Evolutionary conservation across 1,284 basidiomycete species (phyloP).

Genomic region (Marasmius tenuissimus): DNA sequence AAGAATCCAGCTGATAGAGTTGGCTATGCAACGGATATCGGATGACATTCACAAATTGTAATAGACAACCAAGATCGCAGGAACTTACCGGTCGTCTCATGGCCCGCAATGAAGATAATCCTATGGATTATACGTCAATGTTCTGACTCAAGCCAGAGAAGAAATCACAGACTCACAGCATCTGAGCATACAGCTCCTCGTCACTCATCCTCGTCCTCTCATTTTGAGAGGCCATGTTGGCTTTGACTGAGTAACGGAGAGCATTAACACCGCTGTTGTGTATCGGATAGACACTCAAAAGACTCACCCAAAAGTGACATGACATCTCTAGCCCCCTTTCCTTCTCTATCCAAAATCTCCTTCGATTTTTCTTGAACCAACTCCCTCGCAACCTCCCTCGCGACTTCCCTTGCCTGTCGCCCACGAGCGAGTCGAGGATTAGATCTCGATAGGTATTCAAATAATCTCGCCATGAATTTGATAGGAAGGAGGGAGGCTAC

Average conservation of each 20-base stretch:
- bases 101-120: background rate
- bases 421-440: background rate
- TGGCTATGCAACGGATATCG: background rate
- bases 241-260: background rate
- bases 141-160: background rate
- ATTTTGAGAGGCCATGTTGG: background rate
- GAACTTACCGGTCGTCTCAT: background rate
- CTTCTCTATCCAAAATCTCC: slow-evolving; percentile 6
- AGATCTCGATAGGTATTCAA: background rate
- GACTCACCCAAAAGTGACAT: slow-evolving; percentile 8
- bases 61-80: too few relatives aligned
- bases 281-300: background rate
- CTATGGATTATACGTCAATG: background rate
- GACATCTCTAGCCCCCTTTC: slow-evolving; percentile 7
- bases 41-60: background rate
- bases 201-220: background rate
- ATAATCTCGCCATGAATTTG: slow-evolving; percentile 3
- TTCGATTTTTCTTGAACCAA: slow-evolving; percentile 6
- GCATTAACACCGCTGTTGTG: background rate
- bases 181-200: background rate
- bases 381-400: slow-evolving; percentile 4
- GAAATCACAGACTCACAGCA: background rate
- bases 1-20: background rate
- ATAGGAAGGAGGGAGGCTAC: slow-evolving; percentile 2
- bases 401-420: background rate